Evolutionary conservation across 2,329 filamentous ascomycete species (phyloP), one percentile per base, ranked within the genome.

Genomic region (Calonectria naviculata): DNA sequence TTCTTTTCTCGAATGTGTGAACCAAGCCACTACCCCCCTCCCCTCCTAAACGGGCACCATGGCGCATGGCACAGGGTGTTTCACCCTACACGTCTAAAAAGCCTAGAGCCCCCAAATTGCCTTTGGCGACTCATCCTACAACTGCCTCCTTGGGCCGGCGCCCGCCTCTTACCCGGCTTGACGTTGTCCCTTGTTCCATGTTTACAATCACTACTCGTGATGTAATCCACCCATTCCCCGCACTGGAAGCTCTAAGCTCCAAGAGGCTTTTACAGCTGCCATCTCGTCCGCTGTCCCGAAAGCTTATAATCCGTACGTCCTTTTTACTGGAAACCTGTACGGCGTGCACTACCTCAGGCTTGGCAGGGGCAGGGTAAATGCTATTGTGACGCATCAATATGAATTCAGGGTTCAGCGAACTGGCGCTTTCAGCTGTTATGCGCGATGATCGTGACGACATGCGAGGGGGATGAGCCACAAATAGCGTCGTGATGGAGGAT

Each of bases 301-400:
- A 61, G 42, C 44, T 44, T 31, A 56, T 17, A 44, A 24, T 58
- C 21, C 6, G 52, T 24, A 38, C 21, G 15, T 58, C 31, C 34
- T 44, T 29, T 34, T 29, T 31, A 24, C 36, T 56, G 12, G 36
- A 58, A 46, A 56, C 63, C 13, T 34, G 46, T 34, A 36, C 63
- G 73, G 71, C 68, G 47, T 73, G 69, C 66, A 41, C 61, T 58
- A 71, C 67, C n/a, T 21, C 41, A 34, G 60, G 61, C 76, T 78
- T 78, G 71, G 75, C 76, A 78, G 73, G 72, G 73, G 75, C 75
- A 76, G 68, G 66, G 65, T 62, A 71, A 75, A 69, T 65, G 38
- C 61, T 68, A 49, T 44, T 67, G 60, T 68, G 65, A 65, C 65
- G 61, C 61, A 70, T 52, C 31, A 65, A 46, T 24, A n/a, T 41